Evolutionary conservation across 1,284 basidiomycete genomes (phyloP), one percentile per base, ranked within the genome.

Genomic region (Sanghuangporus weigelae): DNA sequence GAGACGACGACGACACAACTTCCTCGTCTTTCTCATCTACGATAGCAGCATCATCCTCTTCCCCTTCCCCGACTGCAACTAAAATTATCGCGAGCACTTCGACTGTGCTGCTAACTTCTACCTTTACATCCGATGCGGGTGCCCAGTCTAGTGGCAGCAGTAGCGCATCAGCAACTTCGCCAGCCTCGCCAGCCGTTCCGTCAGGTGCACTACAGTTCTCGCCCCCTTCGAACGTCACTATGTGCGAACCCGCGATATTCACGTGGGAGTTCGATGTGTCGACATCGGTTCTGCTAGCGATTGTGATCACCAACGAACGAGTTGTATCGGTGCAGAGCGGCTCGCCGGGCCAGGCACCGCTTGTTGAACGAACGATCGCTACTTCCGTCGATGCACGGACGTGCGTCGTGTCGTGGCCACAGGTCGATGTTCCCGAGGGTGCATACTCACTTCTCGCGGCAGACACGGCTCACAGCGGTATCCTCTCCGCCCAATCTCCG

Each of bases 361-460:
- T 64, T 31, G 57, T 65, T 26, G 69, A 68, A 7, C 70, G 63
- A 57, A 70, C 67, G 26, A 59, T 72, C 7, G 57, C 69, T 1
- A 70, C 67, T 11, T 60, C 66, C 36, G 57, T 70, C 35, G 64
- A 67, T 12, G 67, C 70, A 4, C 65, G 63, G 2, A 67, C 67
- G 3, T 51, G 65, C 31, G 23, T 55, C 21, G 53, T 70, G 31
- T 39, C 54, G n/a, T 73, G 72, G 72, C 36, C 44, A 11, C 48
- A 51, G 2, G 70, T 70, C 12, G 68, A 72, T 63, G 68, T 73
- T n/a, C 69, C 68, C 11, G 59, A 42, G 12, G 72, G 72, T 12
- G 7, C 55, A 31, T 73, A 73, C 63, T 64, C 67, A 55, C 69
- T 66, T 14, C 57, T 71, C 46, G 72, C 70, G 7, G 66, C 68